Conservation (phyloP, 176 grass and related monocot genomes). For the Raddia distichophylla region DNA sequence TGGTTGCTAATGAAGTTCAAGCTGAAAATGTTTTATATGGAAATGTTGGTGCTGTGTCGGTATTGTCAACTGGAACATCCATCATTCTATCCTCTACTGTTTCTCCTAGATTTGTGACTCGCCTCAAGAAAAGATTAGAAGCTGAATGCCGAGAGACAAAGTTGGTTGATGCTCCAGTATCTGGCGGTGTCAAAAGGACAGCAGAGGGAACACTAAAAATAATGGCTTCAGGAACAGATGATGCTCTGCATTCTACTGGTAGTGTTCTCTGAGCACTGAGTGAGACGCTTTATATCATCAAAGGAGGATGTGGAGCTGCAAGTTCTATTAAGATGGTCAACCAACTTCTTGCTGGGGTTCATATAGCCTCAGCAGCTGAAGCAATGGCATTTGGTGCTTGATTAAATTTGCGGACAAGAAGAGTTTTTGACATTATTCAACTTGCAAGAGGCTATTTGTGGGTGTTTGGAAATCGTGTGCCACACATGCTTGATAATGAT, state of each 20-base stretch:
- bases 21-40: constrained; percentile 97
- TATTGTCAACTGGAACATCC: constrained; percentile 69
- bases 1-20: constrained; percentile 98
- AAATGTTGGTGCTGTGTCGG: constrained; percentile 74
- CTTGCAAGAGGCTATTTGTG: constrained; percentile 88
- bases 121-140: constrained; percentile 82
- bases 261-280: constrained; percentile 83
- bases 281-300: constrained; percentile 95
- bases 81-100: constrained; percentile 94
- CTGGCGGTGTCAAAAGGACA: constrained; percentile 90
- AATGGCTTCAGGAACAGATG: constrained; percentile 83
- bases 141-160: constrained; percentile 69
- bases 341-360: constrained; percentile 96
- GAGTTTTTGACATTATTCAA: constrained; percentile 85
- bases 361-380: constrained; percentile 94
- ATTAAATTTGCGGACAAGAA: constrained; percentile 74
- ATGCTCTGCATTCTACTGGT: constrained; percentile 69
- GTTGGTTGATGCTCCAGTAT: constrained; percentile 91
- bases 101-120: constrained; percentile 83
- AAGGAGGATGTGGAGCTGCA: constrained; percentile 97
- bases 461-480: constrained; percentile 99
- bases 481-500: constrained; percentile 94
- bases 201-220: constrained; percentile 97
- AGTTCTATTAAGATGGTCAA: constrained; percentile 99
- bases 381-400: constrained; percentile 89